Evolutionary conservation across 768 basidiomycete species (phyloP), one percentile per base, ranked within the genome.

Genomic region (Atractiella rhizophila): DNA sequence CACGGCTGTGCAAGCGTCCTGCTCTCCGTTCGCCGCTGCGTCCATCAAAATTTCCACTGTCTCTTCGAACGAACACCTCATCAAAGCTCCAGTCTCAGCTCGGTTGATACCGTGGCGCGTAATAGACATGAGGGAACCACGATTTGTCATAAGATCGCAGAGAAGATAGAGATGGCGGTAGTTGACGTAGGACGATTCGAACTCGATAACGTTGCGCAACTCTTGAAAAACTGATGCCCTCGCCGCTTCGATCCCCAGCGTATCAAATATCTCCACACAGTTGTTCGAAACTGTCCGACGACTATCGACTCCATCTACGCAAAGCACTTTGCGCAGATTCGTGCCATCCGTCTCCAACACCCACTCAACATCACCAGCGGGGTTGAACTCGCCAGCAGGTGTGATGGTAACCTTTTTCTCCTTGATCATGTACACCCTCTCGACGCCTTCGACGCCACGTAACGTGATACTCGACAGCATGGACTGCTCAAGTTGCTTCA

Each of bases 101-200:
- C 91, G 75, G 61, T 98, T 98, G 61, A 98, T 98, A 59, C 91
- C 91, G 54, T 98, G 91, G 28, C 91, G 83, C 39, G 91, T 98
- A 61, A 98, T 98, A 4, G 86, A 81, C 86, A 94, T 96, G 36
- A 98, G 68, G 3, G 46, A 47, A 0, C 91, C 91, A 31, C 82
- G 78, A 54, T 88, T 81, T 10, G 86, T 96, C 91, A 98, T 98
- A 40, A 96, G 65, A 59, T 98, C 88, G 60, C 83, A 86, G 21
- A 98, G 70, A n/a, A 98, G 65, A 2, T 83, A 80, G 36, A 96
- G 68, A 60, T 98, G 91, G 40, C 91, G 73, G 60, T 86, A 96
- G 62, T 98, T 96, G 66, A 98, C 91, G 54, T 94, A 91, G 15
- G 88, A 94, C 66, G 88, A 88, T 55, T 94, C 88, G 64, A 96